phyloP scores from a whole-genome alignment of 2,329 filamentous ascomycete genomes.

The Stemphylium vesicarium region DNA sequence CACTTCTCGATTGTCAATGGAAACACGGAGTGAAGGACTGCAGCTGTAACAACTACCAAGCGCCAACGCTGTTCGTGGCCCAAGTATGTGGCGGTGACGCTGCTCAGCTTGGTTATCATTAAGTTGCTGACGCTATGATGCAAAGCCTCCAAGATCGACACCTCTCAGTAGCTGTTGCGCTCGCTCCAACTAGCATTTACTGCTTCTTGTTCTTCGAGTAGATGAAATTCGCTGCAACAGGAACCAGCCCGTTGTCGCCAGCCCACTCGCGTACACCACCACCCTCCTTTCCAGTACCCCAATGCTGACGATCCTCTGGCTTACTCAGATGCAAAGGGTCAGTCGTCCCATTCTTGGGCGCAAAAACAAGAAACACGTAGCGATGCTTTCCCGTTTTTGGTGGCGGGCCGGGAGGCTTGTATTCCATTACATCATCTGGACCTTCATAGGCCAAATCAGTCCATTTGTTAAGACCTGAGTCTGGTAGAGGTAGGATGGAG shows the following conservation, averaged over 20 bases:
- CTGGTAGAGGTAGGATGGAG: slow-evolving; percentile 35
- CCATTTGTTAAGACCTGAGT: slow-evolving; percentile 17
- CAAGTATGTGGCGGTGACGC: no score
- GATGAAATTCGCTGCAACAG: slow-evolving; percentile 56
- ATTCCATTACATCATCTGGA: slow-evolving; percentile 53
- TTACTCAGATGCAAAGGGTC: slow-evolving; percentile 51
- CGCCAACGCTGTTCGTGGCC: no score
- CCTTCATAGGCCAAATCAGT: slow-evolving; percentile 2
- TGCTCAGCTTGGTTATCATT: neutral
- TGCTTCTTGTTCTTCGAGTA: slow-evolving; percentile 58
- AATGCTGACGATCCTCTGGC: slow-evolving; percentile 60
- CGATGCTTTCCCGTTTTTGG: slow-evolving; percentile 63
- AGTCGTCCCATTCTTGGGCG: slow-evolving; percentile 53
- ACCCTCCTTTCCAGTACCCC: slow-evolving; percentile 59
- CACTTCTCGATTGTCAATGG: no score
- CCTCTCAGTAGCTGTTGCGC: no score
- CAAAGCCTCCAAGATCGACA: no score
- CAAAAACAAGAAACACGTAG: slow-evolving; percentile 63
- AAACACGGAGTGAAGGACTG: no score
- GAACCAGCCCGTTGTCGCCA: slow-evolving; percentile 54
- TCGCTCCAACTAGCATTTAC: slow-evolving; percentile 25
- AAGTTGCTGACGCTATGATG: neutral
- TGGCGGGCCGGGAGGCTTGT: slow-evolving; percentile 62
- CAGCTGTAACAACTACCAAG: no score
- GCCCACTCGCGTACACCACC: slow-evolving; percentile 61